Base-by-base conservation (phyloP, 768 basidiomycete species). In the Tulasnella sp. region DNA sequence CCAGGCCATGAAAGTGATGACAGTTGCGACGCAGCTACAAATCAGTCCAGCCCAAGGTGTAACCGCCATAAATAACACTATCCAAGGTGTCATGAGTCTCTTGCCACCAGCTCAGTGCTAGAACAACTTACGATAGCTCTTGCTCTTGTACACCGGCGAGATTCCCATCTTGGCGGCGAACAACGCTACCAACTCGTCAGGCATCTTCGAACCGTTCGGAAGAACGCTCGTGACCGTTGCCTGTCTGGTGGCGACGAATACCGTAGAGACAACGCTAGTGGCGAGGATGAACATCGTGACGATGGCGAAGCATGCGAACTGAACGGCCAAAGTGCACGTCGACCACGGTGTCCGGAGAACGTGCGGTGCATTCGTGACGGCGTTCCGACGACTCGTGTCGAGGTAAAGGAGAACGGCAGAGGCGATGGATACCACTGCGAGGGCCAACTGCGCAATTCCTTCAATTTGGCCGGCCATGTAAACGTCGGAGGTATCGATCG, bases 401-500 rank as follows among this genome's bases (percentile, higher is more conserved):
- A 69, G 39, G 44, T 26, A n/a, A 35, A 11, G 7, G 44, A 69
- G 8, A 44, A 26, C 67, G 67, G 35, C 26, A 29, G n/a, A 44
- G 36, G 26, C n/a, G 9, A 11, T 35, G 44, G 44, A 63, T 16
- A 39, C 26, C 22, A 41, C 17, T 12, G n/a, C 12, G 12, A 44
- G n/a, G 12, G 12, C 42, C 42, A 44, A 44, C 42, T 69, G 67
- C 16, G 39, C 67, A 26, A 69, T 36, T 5, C 40, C 67, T 8
- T 19, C 67, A n/a, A 52, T 41, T 26, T 41, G 22, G n/a, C 67
- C 67, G 8, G 67, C 67, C 6, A 17, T 62, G 39, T 41, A 29
- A 11, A 69, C 44, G 67, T 69, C 67, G 29, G 34, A 47, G 7
- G 67, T 69, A 41, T 69, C 39, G 67, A 69, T 69, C 7, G 9